These are phyloP conservation scores for Chalciporus piperatus DNA, from an alignment of 768 basidiomycete species.

Conservation along the genomic window DNA sequence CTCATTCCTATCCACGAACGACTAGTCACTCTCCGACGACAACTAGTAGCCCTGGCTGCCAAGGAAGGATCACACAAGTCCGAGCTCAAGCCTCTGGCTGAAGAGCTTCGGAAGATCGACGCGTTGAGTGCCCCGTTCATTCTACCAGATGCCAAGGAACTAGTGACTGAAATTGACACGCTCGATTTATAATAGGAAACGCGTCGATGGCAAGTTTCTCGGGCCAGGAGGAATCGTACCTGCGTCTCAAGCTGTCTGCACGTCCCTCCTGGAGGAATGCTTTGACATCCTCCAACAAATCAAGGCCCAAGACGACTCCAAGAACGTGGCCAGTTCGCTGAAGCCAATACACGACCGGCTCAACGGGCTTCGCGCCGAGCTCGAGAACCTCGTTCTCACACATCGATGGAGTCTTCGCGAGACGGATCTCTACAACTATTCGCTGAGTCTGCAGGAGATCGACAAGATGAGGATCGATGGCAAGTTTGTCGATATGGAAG, in stretches of 20 bases:
- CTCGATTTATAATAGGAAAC: conserved; percentile 51
- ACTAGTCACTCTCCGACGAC: conserved; percentile 82
- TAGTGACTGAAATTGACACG: neutral
- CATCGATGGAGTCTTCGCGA: conserved; percentile 97
- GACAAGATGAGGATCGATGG: conserved; percentile 97
- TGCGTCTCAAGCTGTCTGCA: conserved; percentile 86
- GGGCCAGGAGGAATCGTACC: conserved; percentile 90
- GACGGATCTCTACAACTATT: conserved; percentile 92
- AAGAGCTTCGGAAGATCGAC: conserved; percentile 95
- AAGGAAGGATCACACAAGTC: conserved; percentile 82
- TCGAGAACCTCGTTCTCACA: conserved; percentile 90
- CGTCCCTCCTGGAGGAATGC: conserved; percentile 91
- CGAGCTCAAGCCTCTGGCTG: conserved; percentile 85
- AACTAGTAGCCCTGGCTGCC: conserved; percentile 83
- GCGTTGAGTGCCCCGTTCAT: conserved; percentile 67
- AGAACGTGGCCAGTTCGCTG: conserved; percentile 79
- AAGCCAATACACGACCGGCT: conserved; percentile 94
- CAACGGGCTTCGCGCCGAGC: conserved; percentile 76
- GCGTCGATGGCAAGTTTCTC: conserved; percentile 94
- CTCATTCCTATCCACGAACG: conserved; percentile 89
- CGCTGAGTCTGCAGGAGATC: conserved; percentile 89
- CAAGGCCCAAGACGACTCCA: conserved; percentile 86
- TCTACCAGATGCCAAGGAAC: conserved; percentile 21
- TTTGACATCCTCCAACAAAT: conserved; percentile 97
- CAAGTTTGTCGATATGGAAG: conserved; percentile 94